These are phyloP conservation scores for Phenoliferia sp. DNA, from an alignment of 1,284 basidiomycete genomes.

Conservation along the genomic window DNA sequence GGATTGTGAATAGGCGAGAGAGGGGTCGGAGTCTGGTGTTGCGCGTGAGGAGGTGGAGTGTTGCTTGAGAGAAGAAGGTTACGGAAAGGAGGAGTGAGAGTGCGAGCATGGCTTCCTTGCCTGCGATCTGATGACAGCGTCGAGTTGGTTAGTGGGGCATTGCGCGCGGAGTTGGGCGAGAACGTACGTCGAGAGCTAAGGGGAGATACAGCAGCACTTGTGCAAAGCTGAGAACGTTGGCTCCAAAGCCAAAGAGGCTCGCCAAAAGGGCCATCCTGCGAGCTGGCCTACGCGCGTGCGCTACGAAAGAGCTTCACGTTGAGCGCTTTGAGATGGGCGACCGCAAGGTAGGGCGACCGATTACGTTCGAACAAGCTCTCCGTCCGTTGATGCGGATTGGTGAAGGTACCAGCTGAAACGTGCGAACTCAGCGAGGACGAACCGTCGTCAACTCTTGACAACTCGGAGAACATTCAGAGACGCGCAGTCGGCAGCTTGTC, in stretches of 20 bases:
- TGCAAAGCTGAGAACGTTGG: slow-evolving; percentile 5
- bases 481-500: no score
- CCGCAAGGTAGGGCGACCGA: no score
- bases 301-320: no score
- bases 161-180: neutral
- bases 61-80: slow-evolving; percentile 30
- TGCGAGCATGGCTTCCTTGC: slow-evolving; percentile 37
- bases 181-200: slow-evolving; percentile 59
- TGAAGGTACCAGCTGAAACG: no score
- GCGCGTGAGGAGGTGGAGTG: slow-evolving; percentile 32
- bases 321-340: no score
- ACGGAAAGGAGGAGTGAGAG: slow-evolving; percentile 35
- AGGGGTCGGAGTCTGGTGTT: slow-evolving; percentile 33
- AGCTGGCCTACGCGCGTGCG: neutral
- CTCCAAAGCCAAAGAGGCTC: neutral
- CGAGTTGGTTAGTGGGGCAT: neutral
- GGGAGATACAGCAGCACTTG: slow-evolving; percentile 80
- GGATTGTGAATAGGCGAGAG: slow-evolving; percentile 20
- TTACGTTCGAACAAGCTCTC: no score
- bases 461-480: no score
- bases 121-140: slow-evolving; percentile 36
- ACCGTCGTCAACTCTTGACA: no score
- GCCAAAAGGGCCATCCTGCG: neutral
- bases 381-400: no score
- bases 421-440: no score